Evolutionary conservation across 2,329 filamentous ascomycete genomes (phyloP).

Genomic region (Ophiostoma ulmi): DNA sequence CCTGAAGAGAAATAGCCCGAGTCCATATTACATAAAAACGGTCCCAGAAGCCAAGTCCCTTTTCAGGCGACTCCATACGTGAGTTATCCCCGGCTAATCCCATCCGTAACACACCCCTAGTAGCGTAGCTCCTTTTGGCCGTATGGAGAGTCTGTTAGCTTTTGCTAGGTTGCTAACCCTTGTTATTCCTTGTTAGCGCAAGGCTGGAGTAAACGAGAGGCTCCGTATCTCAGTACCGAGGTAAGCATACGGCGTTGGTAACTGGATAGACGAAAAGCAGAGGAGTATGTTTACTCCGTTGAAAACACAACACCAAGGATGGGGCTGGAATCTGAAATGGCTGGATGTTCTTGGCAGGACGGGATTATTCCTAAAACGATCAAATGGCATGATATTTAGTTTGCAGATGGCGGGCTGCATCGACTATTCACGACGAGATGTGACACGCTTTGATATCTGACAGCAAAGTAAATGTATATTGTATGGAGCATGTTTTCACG

Average conservation of each 20-base stretch:
- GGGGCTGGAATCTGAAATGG: background rate
- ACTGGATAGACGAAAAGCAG: background rate
- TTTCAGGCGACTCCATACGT: too few species aligned
- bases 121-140: too few species aligned
- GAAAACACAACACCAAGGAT: background rate
- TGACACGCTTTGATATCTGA: background rate
- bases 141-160: background rate
- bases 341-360: background rate
- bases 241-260: too few species aligned
- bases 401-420: background rate
- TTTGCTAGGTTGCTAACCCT: background rate
- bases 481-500: too few species aligned
- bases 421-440: background rate
- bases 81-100: too few species aligned
- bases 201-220: slow-evolving; percentile 11
- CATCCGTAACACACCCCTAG: background rate
- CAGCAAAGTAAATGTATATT: background rate
- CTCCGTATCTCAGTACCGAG: background rate
- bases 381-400: background rate
- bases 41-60: too few species aligned
- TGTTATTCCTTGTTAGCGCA: background rate
- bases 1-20: slow-evolving; percentile 9
- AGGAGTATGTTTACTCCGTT: background rate
- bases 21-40: background rate
- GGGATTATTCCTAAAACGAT: background rate